A percentile compares a stretch with the other conserved stretches of the same genome.
These are phyloP conservation scores for Talaromyces sp. DNA, from an alignment of 2,329 filamentous ascomycete genomes.

Conservation along the genomic window DNA sequence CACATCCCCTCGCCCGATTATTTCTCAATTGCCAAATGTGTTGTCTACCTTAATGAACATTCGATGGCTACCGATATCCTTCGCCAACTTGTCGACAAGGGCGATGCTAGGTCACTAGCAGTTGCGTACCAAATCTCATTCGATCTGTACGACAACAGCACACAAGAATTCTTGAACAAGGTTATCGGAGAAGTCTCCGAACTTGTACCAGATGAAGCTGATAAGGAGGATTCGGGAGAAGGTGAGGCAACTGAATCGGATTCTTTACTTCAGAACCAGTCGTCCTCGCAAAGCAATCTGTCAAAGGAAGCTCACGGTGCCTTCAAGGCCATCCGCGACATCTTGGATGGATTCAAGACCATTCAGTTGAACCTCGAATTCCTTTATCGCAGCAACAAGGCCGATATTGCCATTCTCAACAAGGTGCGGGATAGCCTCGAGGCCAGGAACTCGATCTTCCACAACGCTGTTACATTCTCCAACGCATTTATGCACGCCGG, in stretches of 20 bases:
- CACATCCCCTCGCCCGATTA: slow-evolving; percentile 91
- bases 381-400: slow-evolving; percentile 90
- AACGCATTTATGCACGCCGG: slow-evolving; percentile 99
- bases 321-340: slow-evolving; percentile 54
- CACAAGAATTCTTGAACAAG: slow-evolving; percentile 90
- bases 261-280: slow-evolving; percentile 51
- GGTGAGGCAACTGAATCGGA: slow-evolving; percentile 54
- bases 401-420: slow-evolving; percentile 87
- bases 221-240: slow-evolving; percentile 44
- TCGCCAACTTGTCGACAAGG: slow-evolving; percentile 72
- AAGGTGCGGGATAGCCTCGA: slow-evolving; percentile 95
- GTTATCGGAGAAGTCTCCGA: slow-evolving; percentile 57
- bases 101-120: slow-evolving; percentile 71
- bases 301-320: slow-evolving; percentile 51
- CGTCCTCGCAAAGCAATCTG: slow-evolving; percentile 43
- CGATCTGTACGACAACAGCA: slow-evolving; percentile 96
- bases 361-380: slow-evolving; percentile 96
- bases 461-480: slow-evolving; percentile 93
- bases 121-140: slow-evolving; percentile 97
- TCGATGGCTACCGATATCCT: slow-evolving; percentile 86
- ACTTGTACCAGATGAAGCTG: slow-evolving; percentile 59
- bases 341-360: slow-evolving; percentile 83
- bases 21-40: slow-evolving; percentile 96
- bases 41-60: slow-evolving; percentile 90
- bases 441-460: slow-evolving; percentile 95